These are phyloP conservation scores for Globisporangium recalcitrans DNA, from an alignment of 352 stramenopile genomes.

Conservation along the genomic window DNA sequence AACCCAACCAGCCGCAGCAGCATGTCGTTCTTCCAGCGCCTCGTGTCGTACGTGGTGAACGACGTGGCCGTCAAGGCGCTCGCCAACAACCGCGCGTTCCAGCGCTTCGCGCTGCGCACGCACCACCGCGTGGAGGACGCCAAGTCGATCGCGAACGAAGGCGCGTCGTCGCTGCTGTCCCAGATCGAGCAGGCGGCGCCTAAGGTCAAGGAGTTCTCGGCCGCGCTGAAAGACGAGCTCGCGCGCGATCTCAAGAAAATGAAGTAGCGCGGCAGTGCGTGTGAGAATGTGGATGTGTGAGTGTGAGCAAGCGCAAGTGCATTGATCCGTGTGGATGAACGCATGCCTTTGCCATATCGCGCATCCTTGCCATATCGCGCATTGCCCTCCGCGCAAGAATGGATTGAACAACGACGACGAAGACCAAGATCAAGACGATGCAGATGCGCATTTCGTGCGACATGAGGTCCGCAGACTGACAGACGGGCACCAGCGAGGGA, in stretches of 20 bases:
- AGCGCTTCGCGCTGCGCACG: conserved; percentile 82
- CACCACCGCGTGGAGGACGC: conserved; percentile 80
- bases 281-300: background rate
- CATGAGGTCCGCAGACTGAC: background rate
- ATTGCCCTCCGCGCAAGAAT: background rate
- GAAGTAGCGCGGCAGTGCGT: conserved; percentile 32
- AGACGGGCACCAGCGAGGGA: background rate
- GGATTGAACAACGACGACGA: background rate
- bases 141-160: conserved; percentile 60
- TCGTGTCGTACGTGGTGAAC: conserved; percentile 80
- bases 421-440: background rate
- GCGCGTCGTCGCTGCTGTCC: conserved; percentile 40
- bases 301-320: background rate
- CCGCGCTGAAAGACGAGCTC: conserved; percentile 72
- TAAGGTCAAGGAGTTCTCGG: conserved; percentile 72
- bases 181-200: conserved; percentile 55
- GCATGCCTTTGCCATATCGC: background rate
- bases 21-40: conserved; percentile 82
- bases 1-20: background rate
- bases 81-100: conserved; percentile 74
- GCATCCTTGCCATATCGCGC: background rate
- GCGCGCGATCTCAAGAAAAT: conserved; percentile 66
- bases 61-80: conserved; percentile 83
- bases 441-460: background rate
- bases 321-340: background rate